Base-by-base conservation (phyloP, 108 stramenopile genomes). In the Seminavis robusta region DNA sequence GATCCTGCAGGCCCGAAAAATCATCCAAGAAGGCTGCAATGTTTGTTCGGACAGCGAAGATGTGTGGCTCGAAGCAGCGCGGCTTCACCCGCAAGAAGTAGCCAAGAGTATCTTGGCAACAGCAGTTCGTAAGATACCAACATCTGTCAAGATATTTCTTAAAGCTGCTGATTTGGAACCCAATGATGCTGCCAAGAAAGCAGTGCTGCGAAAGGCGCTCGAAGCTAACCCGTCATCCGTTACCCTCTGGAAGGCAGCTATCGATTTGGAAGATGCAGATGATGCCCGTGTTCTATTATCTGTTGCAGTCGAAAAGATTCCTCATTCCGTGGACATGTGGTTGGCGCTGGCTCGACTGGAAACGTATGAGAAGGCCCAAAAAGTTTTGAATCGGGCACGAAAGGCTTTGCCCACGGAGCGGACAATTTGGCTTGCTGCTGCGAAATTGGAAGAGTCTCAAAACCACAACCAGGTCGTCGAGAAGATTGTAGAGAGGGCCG, bases 61-160 rank as follows among this genome's bases (percentile, higher is more conserved):
- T 67, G 95, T 99, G 19, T 99, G 97, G 98, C 61, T 99, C 29
- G 98, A 99, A 63, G 97, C 97, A 1, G 97, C 95, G n/a, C 66
- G 96, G 32, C 73, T 99, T 49, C 91, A 95, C 63, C 78, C 72
- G 17, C 71, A 59, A 16, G 84, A 90, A 17, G 89, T 96, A 21
- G 95, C 91, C 33, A 94, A 93, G 61, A 77, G 76, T 17, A 94
- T 99, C 39, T 59, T 97, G 54, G 94, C 93, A 0, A 83, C 84
- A 33, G 92, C 80, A 23, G 81, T 83, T 13, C 70, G 86, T 17
- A 64, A 79, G 13, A 65, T 91, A 32, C 87, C 83, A 15, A 56
- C 40, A 19, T 75, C 81, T 5, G 79, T 94, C 24, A 84, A 81
- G 46, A 58, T 94, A 16, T 94, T 84, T 71, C 59, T 88, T 39